Evolutionary conservation across 2,329 filamentous ascomycete genomes (phyloP).

Genomic region (Tolypocladium pustulatum): DNA sequence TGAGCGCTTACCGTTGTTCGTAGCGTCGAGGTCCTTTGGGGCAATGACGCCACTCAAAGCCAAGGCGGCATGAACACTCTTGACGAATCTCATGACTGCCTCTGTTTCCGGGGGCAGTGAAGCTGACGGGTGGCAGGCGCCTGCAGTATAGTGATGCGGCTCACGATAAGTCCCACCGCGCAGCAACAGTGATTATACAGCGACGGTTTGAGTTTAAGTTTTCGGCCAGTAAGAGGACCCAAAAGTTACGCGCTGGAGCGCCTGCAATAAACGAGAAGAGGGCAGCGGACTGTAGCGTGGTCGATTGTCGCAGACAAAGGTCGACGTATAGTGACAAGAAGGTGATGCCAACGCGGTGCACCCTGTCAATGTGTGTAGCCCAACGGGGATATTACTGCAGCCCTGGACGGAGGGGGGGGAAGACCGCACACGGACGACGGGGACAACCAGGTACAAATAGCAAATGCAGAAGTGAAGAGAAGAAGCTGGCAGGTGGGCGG

Average conservation of each 20-base stretch:
- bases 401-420: neutral
- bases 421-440: neutral
- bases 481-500: neutral
- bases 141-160: neutral
- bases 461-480: neutral
- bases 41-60: conserved; percentile 15
- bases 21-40: conserved; percentile 29
- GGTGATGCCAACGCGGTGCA: neutral
- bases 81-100: conserved; percentile 13
- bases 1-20: conserved; percentile 19
- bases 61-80: conserved; percentile 12
- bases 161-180: neutral
- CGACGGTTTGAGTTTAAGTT: neutral
- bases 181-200: neutral
- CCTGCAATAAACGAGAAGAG: neutral
- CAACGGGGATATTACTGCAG: neutral
- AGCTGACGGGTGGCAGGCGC: neutral
- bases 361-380: neutral
- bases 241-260: no score
- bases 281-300: neutral
- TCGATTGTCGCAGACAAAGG: neutral
- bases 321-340: neutral
- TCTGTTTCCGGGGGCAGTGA: neutral
- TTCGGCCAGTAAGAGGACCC: no score
- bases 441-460: neutral